These are phyloP conservation scores for Excoecaria cochinchinensis DNA, from an alignment of 345 rosid species.

Conservation along the genomic window DNA sequence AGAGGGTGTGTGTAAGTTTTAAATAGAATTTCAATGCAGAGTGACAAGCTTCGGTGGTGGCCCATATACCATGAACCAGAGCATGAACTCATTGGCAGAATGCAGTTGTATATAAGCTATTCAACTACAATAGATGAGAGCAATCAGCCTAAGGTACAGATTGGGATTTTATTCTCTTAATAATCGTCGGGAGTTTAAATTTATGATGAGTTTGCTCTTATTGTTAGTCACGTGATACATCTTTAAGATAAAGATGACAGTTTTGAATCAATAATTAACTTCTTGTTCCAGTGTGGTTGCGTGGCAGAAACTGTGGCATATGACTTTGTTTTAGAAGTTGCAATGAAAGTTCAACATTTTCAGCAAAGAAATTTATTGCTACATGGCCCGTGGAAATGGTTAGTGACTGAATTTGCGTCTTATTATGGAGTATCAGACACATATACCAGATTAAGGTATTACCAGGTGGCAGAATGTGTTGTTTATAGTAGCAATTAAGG, in stretches of 20 bases:
- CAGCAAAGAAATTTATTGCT: conserved; percentile 24
- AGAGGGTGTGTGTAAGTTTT: background rate
- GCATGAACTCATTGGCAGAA: conserved; percentile 26
- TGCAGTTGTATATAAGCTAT: conserved; percentile 27
- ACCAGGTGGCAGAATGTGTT: background rate
- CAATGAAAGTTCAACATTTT: conserved; percentile 28
- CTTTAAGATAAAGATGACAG: background rate
- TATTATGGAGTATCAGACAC: conserved; percentile 32
- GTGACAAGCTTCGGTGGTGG: conserved; percentile 35
- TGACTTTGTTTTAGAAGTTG: conserved; percentile 34
- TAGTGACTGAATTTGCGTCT: conserved; percentile 31
- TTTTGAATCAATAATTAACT: background rate
- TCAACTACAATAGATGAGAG: conserved; percentile 28
- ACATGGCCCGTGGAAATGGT: conserved; percentile 34
- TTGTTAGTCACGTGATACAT: background rate
- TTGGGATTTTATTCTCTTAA: background rate
- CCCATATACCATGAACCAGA: conserved; percentile 30
- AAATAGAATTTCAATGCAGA: conserved; percentile 17
- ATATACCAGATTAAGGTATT: conserved; percentile 29
- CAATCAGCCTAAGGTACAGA: conserved; percentile 26
- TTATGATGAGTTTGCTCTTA: background rate
- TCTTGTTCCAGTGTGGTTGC: conserved; percentile 23
- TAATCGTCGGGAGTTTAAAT: too few relatives aligned
- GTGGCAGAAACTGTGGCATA: conserved; percentile 35
- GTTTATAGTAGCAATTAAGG: background rate